Evolutionary conservation across 495 filamentous ascomycete genomes (phyloP).

Genomic region (Usnea hakonensis): DNA sequence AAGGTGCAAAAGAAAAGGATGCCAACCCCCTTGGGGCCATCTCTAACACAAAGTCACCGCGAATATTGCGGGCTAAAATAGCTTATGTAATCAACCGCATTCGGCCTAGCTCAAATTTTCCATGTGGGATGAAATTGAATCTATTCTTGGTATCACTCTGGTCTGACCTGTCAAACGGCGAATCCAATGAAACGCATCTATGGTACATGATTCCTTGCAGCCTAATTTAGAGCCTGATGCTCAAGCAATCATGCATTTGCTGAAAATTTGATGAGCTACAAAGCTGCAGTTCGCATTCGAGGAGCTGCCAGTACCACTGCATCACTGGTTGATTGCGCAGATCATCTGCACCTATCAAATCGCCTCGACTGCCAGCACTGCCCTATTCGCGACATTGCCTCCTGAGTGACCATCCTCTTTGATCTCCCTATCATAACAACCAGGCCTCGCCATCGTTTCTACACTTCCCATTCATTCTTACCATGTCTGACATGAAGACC

Average conservation of each 20-base stretch:
- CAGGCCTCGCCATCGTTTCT: not conserved
- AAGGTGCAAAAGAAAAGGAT: not conserved
- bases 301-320: not conserved
- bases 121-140: not conserved
- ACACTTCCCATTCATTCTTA: not conserved
- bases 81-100: slow-evolving; percentile 4
- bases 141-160: not conserved
- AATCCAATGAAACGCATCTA: not conserved
- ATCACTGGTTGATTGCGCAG: slow-evolving; percentile 1
- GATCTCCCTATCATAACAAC: not conserved
- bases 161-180: slow-evolving; percentile 1
- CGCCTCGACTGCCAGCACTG: not conserved
- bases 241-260: not conserved
- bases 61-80: no score
- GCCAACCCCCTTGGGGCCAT: not conserved
- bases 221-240: not conserved
- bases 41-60: not conserved
- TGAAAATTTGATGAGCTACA: not conserved
- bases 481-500: slow-evolving; percentile 82
- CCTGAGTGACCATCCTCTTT: not conserved
- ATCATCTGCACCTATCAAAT: not conserved
- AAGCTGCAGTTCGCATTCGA: not conserved
- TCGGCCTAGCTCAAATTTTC: not conserved
- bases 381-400: not conserved
- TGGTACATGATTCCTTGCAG: not conserved